Conservation (phyloP, 1,284 basidiomycete genomes). For the Ganoderma lingzhi region DNA sequence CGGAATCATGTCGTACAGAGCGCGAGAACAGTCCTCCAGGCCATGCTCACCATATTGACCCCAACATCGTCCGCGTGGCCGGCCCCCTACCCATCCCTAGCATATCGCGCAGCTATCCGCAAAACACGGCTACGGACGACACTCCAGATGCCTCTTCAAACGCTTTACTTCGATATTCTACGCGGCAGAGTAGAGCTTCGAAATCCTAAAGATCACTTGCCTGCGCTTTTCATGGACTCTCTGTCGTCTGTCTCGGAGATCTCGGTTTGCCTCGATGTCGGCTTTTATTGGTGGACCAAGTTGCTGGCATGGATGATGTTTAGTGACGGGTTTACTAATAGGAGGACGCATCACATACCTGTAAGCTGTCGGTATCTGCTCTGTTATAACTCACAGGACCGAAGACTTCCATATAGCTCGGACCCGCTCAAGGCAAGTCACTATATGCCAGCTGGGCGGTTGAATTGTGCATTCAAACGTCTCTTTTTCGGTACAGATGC, state of each 20-base stretch:
- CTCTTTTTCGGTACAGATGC: neutral
- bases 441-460: neutral
- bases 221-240: constrained; percentile 37
- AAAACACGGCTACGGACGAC: constrained; percentile 24
- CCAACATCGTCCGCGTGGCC: constrained; percentile 49
- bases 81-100: constrained; percentile 40
- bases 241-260: constrained; percentile 27
- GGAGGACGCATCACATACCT: neutral
- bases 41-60: constrained; percentile 43
- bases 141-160: constrained; percentile 17
- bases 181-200: constrained; percentile 43
- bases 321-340: neutral
- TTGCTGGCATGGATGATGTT: constrained; percentile 38
- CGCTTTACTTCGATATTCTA: constrained; percentile 34
- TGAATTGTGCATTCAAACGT: neutral
- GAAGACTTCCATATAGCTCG: neutral
- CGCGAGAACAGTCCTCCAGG: constrained; percentile 36
- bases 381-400: neutral
- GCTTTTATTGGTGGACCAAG: constrained; percentile 41
- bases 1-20: neutral
- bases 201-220: constrained; percentile 39
- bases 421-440: neutral
- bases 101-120: constrained; percentile 25
- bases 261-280: constrained; percentile 36
- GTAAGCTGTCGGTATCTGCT: neutral